phyloP scores from a whole-genome alignment of 2,329 filamentous ascomycete genomes.

The Myotisia sp. region DNA sequence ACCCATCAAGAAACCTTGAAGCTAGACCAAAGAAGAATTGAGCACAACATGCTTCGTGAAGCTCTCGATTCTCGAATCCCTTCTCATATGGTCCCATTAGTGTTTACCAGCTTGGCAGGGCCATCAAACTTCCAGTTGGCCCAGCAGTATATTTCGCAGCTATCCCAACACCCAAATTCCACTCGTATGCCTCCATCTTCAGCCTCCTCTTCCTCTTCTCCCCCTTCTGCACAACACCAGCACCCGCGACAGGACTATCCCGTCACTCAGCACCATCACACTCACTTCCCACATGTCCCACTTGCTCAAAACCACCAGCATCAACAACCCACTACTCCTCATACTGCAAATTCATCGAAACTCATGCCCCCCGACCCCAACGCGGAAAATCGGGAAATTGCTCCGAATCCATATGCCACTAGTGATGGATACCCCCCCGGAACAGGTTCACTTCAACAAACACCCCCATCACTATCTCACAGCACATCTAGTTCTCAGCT shows the following conservation, averaged over 20 bases:
- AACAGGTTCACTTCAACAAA: constrained; percentile 11
- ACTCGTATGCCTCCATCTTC: constrained; percentile 20
- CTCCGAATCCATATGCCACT: constrained; percentile 4
- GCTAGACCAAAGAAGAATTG: constrained; percentile 57
- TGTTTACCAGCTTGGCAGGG: constrained; percentile 59
- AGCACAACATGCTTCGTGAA: constrained; percentile 57
- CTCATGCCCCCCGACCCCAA: no score
- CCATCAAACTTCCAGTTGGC: constrained; percentile 52
- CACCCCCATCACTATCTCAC: constrained; percentile 11
- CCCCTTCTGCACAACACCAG: background rate
- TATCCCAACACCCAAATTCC: constrained; percentile 35
- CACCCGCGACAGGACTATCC: background rate
- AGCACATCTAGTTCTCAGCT: constrained; percentile 7
- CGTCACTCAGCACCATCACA: background rate
- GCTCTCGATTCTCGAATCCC: constrained; percentile 57
- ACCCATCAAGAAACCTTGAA: constrained; percentile 48
- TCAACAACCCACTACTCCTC: no score
- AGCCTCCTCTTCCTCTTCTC: constrained; percentile 24
- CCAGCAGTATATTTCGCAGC: constrained; percentile 47
- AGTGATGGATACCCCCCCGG: background rate
- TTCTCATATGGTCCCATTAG: constrained; percentile 57
- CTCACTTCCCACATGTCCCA: background rate
- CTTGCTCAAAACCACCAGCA: background rate
- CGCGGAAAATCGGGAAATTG: constrained; percentile 2
- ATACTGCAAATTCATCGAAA: no score